Base-by-base conservation (phyloP, 140 eudicot genomes). In the Oenanthe javanica region DNA sequence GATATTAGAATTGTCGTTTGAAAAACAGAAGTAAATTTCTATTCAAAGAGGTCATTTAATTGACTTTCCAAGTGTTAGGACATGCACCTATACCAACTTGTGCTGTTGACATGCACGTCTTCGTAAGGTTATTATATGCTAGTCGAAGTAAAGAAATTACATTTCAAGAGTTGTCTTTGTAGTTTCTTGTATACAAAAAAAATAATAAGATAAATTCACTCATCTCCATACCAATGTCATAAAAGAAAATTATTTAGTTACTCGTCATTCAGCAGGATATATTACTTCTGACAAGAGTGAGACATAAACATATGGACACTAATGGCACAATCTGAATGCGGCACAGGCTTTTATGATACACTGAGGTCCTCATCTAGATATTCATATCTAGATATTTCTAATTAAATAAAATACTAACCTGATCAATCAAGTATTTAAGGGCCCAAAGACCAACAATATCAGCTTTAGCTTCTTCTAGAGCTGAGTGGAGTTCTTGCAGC, bases 361-460 rank as follows among this genome's bases (percentile, higher is more conserved):
- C 47, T 45, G 67, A 2, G 15, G 25, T 40, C 15, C 31, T 36
- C 27, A 69, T 47, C 21, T 38, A 76, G 49, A 47, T 31, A 31
- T 31, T 31, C 27, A 57, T 72, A 52, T 47, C 21, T 38, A 70
- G 43, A 47, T 69, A 50, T 43, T 51, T 74, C 61, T 63, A 25
- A 6, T 47, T 42, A 12, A 77, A 40, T 10, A 69, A 16, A 11
- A 49, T 40, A 10, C 55, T 57, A 51, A 94, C 98, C 98, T 90
- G 85, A 72, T 79, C 83, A 72, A 90, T 83, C 23, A 92, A 87
- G 82, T 90, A 94, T 57, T 86, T 86, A 15, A 94, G 84, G 85
- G 98, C 98, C 98, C 98, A 94, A 19, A 94, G 95, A 42, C 98
- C 97, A 78, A 94, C 98, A 77, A 94, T 92, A 85, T 94, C 98